Evolutionary conservation across 768 basidiomycete genomes (phyloP).

Genomic region (Xerocomus brunneocitrinus): DNA sequence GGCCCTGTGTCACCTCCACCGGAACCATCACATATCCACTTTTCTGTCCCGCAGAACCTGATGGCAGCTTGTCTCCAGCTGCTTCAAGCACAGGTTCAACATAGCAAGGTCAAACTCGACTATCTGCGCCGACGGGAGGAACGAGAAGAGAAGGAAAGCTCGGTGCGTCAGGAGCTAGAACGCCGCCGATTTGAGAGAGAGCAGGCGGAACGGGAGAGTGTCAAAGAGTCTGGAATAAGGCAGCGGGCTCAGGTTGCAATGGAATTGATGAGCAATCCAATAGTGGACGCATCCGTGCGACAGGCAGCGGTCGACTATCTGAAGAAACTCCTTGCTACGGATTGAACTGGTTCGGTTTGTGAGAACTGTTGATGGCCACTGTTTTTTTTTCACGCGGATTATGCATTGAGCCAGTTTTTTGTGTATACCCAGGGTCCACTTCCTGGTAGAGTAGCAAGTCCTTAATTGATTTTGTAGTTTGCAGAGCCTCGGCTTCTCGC

Average conservation of each 20-base stretch:
- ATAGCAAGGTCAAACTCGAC: slow-evolving; percentile 66
- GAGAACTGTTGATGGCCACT: not conserved
- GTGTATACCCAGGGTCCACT: not conserved
- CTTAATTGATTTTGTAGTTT: slow-evolving; percentile 4
- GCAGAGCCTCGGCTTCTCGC: not conserved
- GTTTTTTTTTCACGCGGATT: slow-evolving; percentile 6
- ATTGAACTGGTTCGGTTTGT: slow-evolving; percentile 24
- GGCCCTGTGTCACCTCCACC: slow-evolving; percentile 15
- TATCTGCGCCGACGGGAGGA: slow-evolving; percentile 64
- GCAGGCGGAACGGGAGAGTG: slow-evolving; percentile 50
- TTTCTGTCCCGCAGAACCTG: slow-evolving; percentile 54
- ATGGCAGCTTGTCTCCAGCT: slow-evolving; percentile 54
- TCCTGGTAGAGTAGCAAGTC: slow-evolving; percentile 8
- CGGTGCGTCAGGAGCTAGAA: slow-evolving; percentile 48
- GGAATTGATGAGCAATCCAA: slow-evolving; percentile 56
- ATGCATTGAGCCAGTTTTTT: slow-evolving; percentile 9
- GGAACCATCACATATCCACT: slow-evolving; percentile 43
- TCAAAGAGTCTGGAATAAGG: slow-evolving; percentile 49
- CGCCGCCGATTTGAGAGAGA: slow-evolving; percentile 53
- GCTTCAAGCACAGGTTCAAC: slow-evolving; percentile 63
- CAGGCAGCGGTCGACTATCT: slow-evolving; percentile 68
- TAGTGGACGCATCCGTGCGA: slow-evolving; percentile 55
- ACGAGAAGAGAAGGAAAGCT: slow-evolving; percentile 59
- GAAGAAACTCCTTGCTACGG: slow-evolving; percentile 53
- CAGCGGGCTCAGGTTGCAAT: slow-evolving; percentile 65